Percentiles rank a stretch among this genome's conserved stretches.
These are phyloP conservation scores for Blastomyces silverae DNA, from an alignment of 2,329 filamentous ascomycete species.

Conservation along the genomic window DNA sequence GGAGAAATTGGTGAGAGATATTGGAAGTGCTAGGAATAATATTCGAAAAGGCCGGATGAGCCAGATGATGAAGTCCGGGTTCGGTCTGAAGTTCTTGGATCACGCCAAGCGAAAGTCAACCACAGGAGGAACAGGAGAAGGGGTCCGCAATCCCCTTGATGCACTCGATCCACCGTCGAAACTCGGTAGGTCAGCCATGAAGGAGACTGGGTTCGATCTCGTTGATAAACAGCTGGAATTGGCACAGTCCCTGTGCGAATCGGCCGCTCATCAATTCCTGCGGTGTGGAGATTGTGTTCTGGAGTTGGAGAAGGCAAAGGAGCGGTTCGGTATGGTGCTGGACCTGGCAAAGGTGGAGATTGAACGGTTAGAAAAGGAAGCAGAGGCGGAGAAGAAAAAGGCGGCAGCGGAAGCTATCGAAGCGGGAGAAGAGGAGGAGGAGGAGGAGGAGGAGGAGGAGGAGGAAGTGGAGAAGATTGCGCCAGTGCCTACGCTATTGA, in stretches of 20 bases:
- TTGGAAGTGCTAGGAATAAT: slow-evolving; percentile 72
- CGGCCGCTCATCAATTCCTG: slow-evolving; percentile 82
- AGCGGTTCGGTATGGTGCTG: slow-evolving; percentile 57
- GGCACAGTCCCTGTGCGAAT: slow-evolving; percentile 75
- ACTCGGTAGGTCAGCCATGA: slow-evolving; percentile 40
- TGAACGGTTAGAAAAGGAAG: slow-evolving; percentile 50
- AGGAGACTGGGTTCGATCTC: slow-evolving; percentile 58
- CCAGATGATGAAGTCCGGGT: slow-evolving; percentile 28
- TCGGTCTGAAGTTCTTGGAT: slow-evolving; percentile 18
- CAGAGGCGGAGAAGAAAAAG: slow-evolving; percentile 27
- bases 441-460: slow-evolving; percentile 12
- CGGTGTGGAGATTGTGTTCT: slow-evolving; percentile 76
- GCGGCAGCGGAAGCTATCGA: background rate
- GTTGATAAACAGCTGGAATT: slow-evolving; percentile 73
- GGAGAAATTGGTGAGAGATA: slow-evolving; percentile 72
- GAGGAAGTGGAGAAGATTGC: background rate
- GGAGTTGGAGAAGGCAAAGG: slow-evolving; percentile 64
- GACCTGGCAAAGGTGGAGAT: slow-evolving; percentile 56
- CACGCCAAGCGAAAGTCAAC: slow-evolving; percentile 12
- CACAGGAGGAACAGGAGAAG: background rate
- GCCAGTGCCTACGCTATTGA: slow-evolving; percentile 8
- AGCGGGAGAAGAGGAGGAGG: slow-evolving; percentile 7
- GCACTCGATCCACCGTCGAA: slow-evolving; percentile 27
- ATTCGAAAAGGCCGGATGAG: slow-evolving; percentile 75
- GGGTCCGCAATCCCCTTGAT: slow-evolving; percentile 25